Conservation (phyloP, 495 filamentous ascomycete species). For the Hypoxylon lienhwacheense region DNA sequence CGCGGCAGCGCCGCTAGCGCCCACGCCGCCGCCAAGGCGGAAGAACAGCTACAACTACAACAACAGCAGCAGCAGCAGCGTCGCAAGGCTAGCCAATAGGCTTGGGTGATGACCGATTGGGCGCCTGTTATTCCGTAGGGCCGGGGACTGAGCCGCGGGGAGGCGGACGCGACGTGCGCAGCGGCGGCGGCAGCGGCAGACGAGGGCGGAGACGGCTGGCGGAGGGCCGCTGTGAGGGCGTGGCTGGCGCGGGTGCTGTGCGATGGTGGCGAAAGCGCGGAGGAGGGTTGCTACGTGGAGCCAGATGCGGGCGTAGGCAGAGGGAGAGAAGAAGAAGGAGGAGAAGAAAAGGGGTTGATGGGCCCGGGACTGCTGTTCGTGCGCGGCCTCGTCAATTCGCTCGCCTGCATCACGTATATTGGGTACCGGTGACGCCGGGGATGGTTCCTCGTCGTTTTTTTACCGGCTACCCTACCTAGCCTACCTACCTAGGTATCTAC, state of each 20-base stretch:
- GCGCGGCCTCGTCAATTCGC: slow-evolving; percentile 8
- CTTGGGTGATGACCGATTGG: slow-evolving; percentile 7
- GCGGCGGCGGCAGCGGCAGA: not conserved
- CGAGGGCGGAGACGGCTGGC: not conserved
- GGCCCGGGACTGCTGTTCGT: slow-evolving; percentile 7
- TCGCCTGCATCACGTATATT: slow-evolving; percentile 20
- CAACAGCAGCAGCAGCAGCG: slow-evolving; percentile 4
- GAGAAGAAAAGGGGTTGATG: not conserved
- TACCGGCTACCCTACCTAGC: not conserved
- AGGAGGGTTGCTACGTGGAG: no score
- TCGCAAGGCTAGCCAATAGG: slow-evolving; percentile 31
- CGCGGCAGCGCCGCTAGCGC: slow-evolving; percentile 12
- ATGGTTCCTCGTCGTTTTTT: not conserved
- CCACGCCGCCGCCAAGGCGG: not conserved
- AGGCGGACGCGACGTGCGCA: not conserved
- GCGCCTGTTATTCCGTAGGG: slow-evolving; percentile 19
- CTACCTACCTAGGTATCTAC: no score
- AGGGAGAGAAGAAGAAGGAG: not conserved
- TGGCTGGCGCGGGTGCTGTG: not conserved
- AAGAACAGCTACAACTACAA: not conserved
- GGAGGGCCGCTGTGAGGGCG: no score
- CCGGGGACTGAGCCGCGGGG: not conserved
- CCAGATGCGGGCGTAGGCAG: not conserved
- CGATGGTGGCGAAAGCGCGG: not conserved
- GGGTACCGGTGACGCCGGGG: slow-evolving; percentile 12